Evolutionary conservation across 2,329 filamentous ascomycete species (phyloP).

Genomic region (Colletotrichum simmondsii): DNA sequence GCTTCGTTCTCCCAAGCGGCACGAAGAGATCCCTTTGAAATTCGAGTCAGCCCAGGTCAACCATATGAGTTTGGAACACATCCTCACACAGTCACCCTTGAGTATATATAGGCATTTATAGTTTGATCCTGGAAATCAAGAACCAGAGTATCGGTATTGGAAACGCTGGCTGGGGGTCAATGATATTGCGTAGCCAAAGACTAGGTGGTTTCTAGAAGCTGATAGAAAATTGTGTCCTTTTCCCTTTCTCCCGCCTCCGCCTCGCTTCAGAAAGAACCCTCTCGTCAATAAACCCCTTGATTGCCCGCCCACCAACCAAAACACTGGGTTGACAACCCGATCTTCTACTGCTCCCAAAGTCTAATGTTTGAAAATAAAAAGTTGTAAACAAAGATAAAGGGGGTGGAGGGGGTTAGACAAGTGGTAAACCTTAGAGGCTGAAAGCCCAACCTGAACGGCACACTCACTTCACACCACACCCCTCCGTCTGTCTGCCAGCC

Average conservation of each 20-base stretch:
- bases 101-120: no score
- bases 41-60: no score
- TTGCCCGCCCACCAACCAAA: not conserved
- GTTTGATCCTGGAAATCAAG: no score
- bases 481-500: not conserved
- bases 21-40: no score
- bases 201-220: not conserved
- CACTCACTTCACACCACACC: not conserved
- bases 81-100: no score
- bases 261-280: not conserved
- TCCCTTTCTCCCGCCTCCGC: no score
- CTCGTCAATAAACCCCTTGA: not conserved
- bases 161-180: not conserved
- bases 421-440: not conserved
- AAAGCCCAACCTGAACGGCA: not conserved
- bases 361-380: constrained; percentile 1
- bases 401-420: not conserved
- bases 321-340: not conserved
- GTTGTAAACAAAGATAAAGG: not conserved
- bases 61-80: no score
- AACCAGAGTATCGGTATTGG: not conserved
- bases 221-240: not conserved
- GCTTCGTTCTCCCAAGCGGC: no score
- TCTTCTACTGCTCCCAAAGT: not conserved
- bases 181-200: not conserved